These are phyloP conservation scores for sweet orange (Citrus sinensis) DNA, from an alignment of 345 rosid species.

Conservation along the genomic window DVS_A1.0 CM039166.1:24601501-24602000, in stretches of 20 bases:
- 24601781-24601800: conserved; percentile 18
- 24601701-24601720: background rate
- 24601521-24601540: conserved; percentile 41
- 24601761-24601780: background rate
- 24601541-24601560: conserved; percentile 26
- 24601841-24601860: conserved; percentile 10
- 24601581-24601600: conserved; percentile 47
- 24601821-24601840: conserved; percentile 23
- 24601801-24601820: conserved; percentile 7
- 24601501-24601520: conserved; percentile 56
- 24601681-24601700: conserved; percentile 16
- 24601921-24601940: conserved; percentile 1
- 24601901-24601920: conserved; percentile 7
- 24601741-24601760: background rate
- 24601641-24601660: conserved; percentile 8
- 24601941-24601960: background rate
- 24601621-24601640: background rate
- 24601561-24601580: conserved; percentile 47
- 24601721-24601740: background rate
- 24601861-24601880: conserved; percentile 13
- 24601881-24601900: conserved; percentile 29
- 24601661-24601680: conserved; percentile 3
- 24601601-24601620: conserved; percentile 10
- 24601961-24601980: conserved; percentile 10
- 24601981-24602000: conserved; percentile 14